Conservation (phyloP, 176 grass and related monocot genomes). For the Olyra latifolia region DNA sequence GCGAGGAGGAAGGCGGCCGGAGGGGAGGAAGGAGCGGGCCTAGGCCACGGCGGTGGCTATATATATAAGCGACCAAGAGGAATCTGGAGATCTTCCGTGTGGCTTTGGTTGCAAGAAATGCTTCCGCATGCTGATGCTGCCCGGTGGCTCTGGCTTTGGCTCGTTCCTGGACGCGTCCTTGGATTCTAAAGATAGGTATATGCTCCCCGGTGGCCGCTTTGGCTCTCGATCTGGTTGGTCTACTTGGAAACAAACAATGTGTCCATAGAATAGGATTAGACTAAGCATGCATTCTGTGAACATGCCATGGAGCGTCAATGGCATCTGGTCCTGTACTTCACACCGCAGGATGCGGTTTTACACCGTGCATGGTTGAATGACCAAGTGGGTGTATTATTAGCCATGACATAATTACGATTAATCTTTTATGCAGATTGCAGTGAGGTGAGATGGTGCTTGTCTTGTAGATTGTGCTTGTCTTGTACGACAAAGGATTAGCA, state of each 20-base stretch:
- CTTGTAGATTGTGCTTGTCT: neutral
- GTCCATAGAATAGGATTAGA: neutral
- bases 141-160: conserved; percentile 50
- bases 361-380: neutral
- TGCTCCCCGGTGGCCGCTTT: neutral
- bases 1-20: neutral
- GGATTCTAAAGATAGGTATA: conserved; percentile 48
- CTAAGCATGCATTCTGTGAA: neutral
- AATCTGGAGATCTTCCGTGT: conserved; percentile 45
- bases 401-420: neutral
- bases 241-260: conserved; percentile 30
- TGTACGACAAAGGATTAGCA: neutral
- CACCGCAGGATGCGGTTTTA: conserved; percentile 23
- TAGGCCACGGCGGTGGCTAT: conserved; percentile 2
- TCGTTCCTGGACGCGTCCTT: conserved; percentile 33
- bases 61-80: conserved; percentile 28
- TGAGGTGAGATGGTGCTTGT: neutral
- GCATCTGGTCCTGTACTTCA: neutral
- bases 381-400: neutral
- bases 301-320: neutral
- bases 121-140: conserved; percentile 23
- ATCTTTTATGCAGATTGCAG: too few relatives aligned
- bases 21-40: neutral
- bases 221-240: neutral
- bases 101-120: conserved; percentile 57